Evolutionary conservation across 2,329 filamentous ascomycete species (phyloP), one percentile per base, ranked within the genome.

Genomic region (Penicillium verrucosum): DNA sequence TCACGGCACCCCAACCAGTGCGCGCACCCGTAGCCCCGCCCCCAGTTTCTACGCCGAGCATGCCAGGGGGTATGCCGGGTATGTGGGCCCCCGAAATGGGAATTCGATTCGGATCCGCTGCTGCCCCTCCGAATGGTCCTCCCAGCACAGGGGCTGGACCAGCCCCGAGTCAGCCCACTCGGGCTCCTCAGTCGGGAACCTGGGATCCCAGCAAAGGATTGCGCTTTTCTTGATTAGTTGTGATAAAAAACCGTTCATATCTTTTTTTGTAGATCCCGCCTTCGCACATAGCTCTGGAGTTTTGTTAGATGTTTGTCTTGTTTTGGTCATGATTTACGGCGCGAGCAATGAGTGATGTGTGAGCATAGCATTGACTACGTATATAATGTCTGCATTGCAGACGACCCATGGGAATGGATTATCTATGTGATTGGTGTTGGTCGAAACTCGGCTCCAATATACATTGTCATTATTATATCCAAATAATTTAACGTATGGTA

Each of bases 31-130:
- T 70, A 29, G 53, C 66, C 53, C 83, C 86, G 18, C 81, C 87
- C 63, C 71, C 87, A 70, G 76, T 83, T 68, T 67, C 75, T 47
- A 66, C 78, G 60, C 73, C 82, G 12, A 50, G n/a, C 25, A 55
- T 55, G 32, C 54, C 82, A 64, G 76, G 82, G 7, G 42, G 34
- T 16, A 52, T 56, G 48, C 54, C 82, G 65, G 76, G 82, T 7
- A 85, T 89, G 71, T 96, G 92, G 92, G 87, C 85, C 54, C 90
- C 91, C 0, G 86, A 88, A 2, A 87, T 90, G 80, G 89, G 88
- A 0, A 94, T 96, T 66, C 87, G 86, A 56, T 96, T 96, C 72
- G 84, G 84, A 1, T 62, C 63, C 5, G 64, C 61, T 5, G 81
- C 77, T 4, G 61, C 76, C 16, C 66, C 75, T 25, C 64, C 68